Conservation (phyloP, 768 basidiomycete genomes). For the Leccinum obscurum region DNA sequence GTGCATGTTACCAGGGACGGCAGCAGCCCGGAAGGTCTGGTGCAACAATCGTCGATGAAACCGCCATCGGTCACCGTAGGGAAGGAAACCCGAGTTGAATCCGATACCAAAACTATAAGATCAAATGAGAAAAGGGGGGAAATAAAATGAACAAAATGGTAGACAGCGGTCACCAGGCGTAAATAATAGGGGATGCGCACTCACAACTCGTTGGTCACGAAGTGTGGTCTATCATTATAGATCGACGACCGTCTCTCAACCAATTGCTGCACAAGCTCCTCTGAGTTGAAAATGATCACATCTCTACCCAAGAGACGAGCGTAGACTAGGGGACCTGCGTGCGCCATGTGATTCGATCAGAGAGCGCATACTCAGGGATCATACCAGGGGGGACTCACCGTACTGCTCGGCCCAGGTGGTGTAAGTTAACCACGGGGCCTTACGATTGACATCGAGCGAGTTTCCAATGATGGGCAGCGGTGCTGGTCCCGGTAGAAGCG, state of each 20-base stretch:
- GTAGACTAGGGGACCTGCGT: constrained; percentile 2
- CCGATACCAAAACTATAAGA: constrained; percentile 14
- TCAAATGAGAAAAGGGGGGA: not conserved
- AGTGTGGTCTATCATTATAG: constrained; percentile 18
- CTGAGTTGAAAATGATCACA: constrained; percentile 14
- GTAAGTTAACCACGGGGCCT: constrained; percentile 13
- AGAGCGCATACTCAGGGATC: not conserved
- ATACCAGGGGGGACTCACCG: constrained; percentile 3
- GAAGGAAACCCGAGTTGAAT: constrained; percentile 13
- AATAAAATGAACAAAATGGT: not conserved
- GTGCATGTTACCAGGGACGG: constrained; percentile 3
- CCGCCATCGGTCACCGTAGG: constrained; percentile 1
- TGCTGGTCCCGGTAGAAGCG: constrained; percentile 16
- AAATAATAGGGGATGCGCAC: not conserved
- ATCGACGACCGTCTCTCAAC: constrained; percentile 17
- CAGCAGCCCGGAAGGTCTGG: constrained; percentile 13
- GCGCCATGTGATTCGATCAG: not conserved
- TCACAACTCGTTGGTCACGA: constrained; percentile 12
- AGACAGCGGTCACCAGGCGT: not conserved
- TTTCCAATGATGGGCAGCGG: constrained; percentile 17
- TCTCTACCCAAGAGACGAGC: constrained; percentile 4
- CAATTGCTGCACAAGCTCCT: constrained; percentile 11
- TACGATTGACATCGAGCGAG: constrained; percentile 4
- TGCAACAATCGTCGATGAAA: constrained; percentile 19
- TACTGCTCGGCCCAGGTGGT: constrained; percentile 12